These are phyloP conservation scores for Fusarium piperis DNA, from an alignment of 2,329 filamentous ascomycete genomes.

Conservation along the genomic window DNA sequence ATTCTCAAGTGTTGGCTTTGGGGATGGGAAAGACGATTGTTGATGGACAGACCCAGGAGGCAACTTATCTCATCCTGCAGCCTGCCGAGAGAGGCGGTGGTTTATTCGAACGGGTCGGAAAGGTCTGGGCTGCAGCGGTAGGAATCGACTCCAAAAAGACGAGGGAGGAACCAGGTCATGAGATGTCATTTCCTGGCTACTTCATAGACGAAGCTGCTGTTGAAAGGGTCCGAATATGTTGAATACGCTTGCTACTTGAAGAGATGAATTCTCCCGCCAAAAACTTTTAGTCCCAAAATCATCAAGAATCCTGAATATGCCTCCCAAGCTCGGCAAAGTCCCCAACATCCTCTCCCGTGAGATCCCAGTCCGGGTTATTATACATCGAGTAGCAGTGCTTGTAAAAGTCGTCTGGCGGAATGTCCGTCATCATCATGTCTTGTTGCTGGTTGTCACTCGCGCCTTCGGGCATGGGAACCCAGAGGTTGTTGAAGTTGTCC, in stretches of 20 bases:
- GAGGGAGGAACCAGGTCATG: not conserved
- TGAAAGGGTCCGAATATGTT: not conserved
- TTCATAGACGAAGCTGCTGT: not conserved
- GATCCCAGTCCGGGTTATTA: slow-evolving; percentile 42
- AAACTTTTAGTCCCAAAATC: slow-evolving; percentile 5
- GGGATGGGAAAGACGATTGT: not conserved
- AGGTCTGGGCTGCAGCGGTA: not conserved
- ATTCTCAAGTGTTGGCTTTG: not conserved
- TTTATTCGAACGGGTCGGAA: not conserved
- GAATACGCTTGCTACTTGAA: not conserved
- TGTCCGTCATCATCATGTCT: slow-evolving; percentile 38
- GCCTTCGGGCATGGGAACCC: slow-evolving; percentile 33
- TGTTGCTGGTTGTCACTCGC: slow-evolving; percentile 29
- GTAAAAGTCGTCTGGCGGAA: slow-evolving; percentile 40
- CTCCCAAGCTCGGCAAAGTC: slow-evolving; percentile 42
- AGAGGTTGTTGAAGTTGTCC: slow-evolving; percentile 42
- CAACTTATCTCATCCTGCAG: not conserved
- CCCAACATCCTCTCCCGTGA: slow-evolving; percentile 41
- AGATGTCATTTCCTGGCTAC: not conserved
- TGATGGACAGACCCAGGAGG: not conserved
- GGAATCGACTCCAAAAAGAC: not conserved
- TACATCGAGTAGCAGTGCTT: slow-evolving; percentile 44
- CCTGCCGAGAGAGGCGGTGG: not conserved
- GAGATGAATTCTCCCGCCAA: not conserved
- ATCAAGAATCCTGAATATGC: slow-evolving; percentile 40